Conservation (phyloP, 306 rosid species). For the Medicago truncatula region MtrunA17r5.0-ANR NC_053045.1:21501001-21501500, state of each 20-base stretch:
- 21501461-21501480: constrained; percentile 52
- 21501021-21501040: constrained; percentile 81
- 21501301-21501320: constrained; percentile 77
- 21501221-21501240: constrained; percentile 90
- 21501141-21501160: neutral
- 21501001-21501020: constrained; percentile 76
- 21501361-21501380: constrained; percentile 81
- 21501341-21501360: constrained; percentile 91
- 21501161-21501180: constrained; percentile 61
- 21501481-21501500: constrained; percentile 71
- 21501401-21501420: neutral
- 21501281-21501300: constrained; percentile 90
- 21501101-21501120: neutral
- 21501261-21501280: constrained; percentile 98
- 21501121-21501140: neutral
- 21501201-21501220: constrained; percentile 97
- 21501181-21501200: constrained; percentile 88
- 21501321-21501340: constrained; percentile 87
- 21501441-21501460: neutral
- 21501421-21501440: neutral
- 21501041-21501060: constrained; percentile 79
- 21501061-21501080: constrained; percentile 83
- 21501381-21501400: neutral
- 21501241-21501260: constrained; percentile 64
- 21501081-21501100: neutral